Conservation (phyloP, 2,329 filamentous ascomycete genomes). For the Xylariaceae sp. region DNA sequence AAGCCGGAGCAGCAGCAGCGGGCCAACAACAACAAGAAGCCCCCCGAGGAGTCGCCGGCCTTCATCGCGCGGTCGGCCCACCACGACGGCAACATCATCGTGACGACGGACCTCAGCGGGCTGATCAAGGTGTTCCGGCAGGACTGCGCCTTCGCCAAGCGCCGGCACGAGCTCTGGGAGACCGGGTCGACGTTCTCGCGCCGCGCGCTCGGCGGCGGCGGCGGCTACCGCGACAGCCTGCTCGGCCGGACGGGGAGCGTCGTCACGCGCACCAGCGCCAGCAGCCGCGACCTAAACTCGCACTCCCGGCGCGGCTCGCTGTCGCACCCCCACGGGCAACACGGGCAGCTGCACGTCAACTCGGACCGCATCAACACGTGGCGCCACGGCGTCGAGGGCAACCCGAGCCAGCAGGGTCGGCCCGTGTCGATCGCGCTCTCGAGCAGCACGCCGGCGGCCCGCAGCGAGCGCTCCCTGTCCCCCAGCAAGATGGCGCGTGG, state of each 20-base stretch:
- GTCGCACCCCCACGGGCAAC: constrained; percentile 29
- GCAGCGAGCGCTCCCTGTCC: constrained; percentile 49
- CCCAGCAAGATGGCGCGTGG: constrained; percentile 38
- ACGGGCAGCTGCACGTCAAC: constrained; percentile 28
- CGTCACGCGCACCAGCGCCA: constrained; percentile 43
- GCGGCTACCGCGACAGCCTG: constrained; percentile 53
- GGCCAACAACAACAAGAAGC: constrained; percentile 22
- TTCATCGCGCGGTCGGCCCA: constrained; percentile 74
- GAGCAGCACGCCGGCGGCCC: constrained; percentile 25
- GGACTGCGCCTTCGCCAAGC: constrained; percentile 80
- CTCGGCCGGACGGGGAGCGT: constrained; percentile 50
- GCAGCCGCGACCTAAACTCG: constrained; percentile 27
- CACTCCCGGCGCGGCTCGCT: constrained; percentile 50
- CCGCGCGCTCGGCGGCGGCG: constrained; percentile 53
- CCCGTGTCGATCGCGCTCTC: constrained; percentile 27
- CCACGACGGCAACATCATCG: constrained; percentile 76
- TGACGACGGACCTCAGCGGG: constrained; percentile 83
- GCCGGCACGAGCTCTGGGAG: constrained; percentile 71
- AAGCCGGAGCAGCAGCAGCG: constrained; percentile 17
- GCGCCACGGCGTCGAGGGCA: constrained; percentile 56
- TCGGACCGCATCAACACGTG: constrained; percentile 81
- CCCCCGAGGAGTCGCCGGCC: constrained; percentile 62
- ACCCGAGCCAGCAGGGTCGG: constrained; percentile 18
- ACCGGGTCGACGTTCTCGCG: constrained; percentile 68
- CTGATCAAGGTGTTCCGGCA: constrained; percentile 92